Evolutionary conservation across 345 rosid genomes (phyloP), one percentile per base, ranked within the genome.

Genomic region (Syzygium aromaticum): DNA sequence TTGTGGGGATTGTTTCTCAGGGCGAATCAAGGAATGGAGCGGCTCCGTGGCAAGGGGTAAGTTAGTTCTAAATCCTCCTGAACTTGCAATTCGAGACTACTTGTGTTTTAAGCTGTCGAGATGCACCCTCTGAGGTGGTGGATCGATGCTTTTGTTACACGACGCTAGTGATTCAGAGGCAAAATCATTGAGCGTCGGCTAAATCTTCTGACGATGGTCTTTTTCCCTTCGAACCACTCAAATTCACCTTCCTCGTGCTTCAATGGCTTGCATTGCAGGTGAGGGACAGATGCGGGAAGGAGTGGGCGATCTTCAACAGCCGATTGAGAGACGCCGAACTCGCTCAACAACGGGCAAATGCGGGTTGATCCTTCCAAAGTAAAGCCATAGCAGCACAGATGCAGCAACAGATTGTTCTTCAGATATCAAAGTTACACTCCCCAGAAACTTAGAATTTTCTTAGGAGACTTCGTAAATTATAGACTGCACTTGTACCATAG

Each of bases 11-110:
- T 3, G 80, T 19, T 86, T 86, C 80, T 6, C 82, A 98, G 99
- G 99, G 99, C 57, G 95, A 96, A 90, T 84, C 96, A 6, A 90
- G 87, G 6, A 88, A 93, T 49, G 99, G 99, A 67, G 94, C 92
- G 89, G 91, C 97, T 11, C 95, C 99, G 78, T 98, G 99, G 99
- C 94, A 93, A 93, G 99, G 97, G 97, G 99, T 98, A 95, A 86
- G 91, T 54, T 15, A 25, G 49, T 10, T 73, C 27, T 73, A 38
- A 73, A 73, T 73, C 80, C 49, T 73, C 27, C 80, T 38, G 80
- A 73, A 73, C 80, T 5, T 10, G 10, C 80, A 5, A 23, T 73
- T 38, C 7, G 2, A n/a, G 33, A n/a, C 33, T n/a, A 0, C 3
- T n/a, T 5, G 17, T 6, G 33, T n/a, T 61, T n/a, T 13, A 13